A percentile compares a stretch with the other conserved stretches of the same genome.
Conservation (phyloP, 2,329 filamentous ascomycete genomes). For the Xylaria sp. region DNA sequence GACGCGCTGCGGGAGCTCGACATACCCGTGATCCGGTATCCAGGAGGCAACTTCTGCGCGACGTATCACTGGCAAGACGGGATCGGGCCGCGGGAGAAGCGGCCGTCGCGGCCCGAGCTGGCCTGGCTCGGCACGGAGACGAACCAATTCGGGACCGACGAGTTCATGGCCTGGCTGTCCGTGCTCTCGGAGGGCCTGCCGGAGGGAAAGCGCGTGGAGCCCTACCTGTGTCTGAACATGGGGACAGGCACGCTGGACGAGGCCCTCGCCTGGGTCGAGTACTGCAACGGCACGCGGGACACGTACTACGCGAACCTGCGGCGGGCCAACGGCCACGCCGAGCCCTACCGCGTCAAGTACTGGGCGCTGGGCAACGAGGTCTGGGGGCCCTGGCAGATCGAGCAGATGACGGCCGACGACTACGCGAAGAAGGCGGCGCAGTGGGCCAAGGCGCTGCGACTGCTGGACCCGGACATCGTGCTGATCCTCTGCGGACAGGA, state of each 20-base stretch:
- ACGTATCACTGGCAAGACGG: conserved; percentile 90
- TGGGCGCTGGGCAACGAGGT: conserved; percentile 85
- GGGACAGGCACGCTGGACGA: conserved; percentile 73
- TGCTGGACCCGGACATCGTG: conserved; percentile 74
- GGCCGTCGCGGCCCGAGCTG: conserved; percentile 75
- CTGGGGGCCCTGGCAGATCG: conserved; percentile 75
- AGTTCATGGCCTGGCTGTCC: conserved; percentile 85
- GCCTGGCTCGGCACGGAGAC: conserved; percentile 82
- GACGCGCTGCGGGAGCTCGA: conserved; percentile 77
- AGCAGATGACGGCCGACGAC: conserved; percentile 74
- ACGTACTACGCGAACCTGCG: conserved; percentile 86
- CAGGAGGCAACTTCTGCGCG: conserved; percentile 84
- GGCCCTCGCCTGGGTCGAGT: conserved; percentile 81
- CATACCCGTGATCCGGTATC: conserved; percentile 81
- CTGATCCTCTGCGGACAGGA: conserved; percentile 81
- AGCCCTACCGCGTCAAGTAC: conserved; percentile 85
- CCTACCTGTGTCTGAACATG: conserved; percentile 83
- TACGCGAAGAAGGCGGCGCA: conserved; percentile 75
- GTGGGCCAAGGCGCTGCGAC: conserved; percentile 77
- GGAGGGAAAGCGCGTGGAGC: conserved; percentile 70
- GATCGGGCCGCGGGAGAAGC: conserved; percentile 75
- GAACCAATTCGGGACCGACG: conserved; percentile 85
- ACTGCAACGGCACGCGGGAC: conserved; percentile 82
- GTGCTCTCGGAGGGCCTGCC: conserved; percentile 68
- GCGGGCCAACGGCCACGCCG: conserved; percentile 76